Conservation (phyloP, 2,329 filamentous ascomycete species). For the Diaporthe ilicicola region DNA sequence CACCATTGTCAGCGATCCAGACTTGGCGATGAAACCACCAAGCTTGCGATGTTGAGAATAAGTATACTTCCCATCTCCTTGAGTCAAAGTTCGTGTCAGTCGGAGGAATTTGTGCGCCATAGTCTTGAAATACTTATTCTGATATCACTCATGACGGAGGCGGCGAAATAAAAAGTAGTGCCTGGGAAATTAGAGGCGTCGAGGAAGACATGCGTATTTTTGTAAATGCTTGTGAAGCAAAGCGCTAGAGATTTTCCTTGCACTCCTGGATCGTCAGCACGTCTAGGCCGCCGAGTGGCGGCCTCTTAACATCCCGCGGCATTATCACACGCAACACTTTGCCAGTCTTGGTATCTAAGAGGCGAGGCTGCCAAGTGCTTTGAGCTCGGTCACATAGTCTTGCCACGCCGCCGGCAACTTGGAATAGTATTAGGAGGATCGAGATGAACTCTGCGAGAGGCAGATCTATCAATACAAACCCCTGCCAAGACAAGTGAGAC, state of each 20-base stretch:
- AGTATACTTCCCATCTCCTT: not conserved
- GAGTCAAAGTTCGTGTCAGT: not conserved
- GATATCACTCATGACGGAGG: not conserved
- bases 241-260: not conserved
- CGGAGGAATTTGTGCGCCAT: rapidly evolving
- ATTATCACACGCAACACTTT: slow-evolving; percentile 9
- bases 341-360: slow-evolving; percentile 16
- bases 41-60: not conserved
- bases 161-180: not conserved
- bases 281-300: not conserved
- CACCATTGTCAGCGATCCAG: not conserved
- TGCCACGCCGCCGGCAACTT: slow-evolving; percentile 14
- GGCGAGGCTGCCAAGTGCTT: slow-evolving; percentile 16
- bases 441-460: slow-evolving; percentile 14
- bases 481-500: slow-evolving; percentile 10
- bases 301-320: not conserved
- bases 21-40: not conserved
- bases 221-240: not conserved
- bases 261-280: not conserved
- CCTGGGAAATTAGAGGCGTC: not conserved
- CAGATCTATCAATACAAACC: not conserved
- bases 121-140: not conserved
- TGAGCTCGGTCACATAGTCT: slow-evolving; percentile 11
- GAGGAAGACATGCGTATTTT: not conserved
- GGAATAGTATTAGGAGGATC: not conserved